These are phyloP conservation scores for Thinopyrum elongatum DNA, from an alignment of 176 grass and related monocot genomes.

Conservation along the genomic window DNA sequence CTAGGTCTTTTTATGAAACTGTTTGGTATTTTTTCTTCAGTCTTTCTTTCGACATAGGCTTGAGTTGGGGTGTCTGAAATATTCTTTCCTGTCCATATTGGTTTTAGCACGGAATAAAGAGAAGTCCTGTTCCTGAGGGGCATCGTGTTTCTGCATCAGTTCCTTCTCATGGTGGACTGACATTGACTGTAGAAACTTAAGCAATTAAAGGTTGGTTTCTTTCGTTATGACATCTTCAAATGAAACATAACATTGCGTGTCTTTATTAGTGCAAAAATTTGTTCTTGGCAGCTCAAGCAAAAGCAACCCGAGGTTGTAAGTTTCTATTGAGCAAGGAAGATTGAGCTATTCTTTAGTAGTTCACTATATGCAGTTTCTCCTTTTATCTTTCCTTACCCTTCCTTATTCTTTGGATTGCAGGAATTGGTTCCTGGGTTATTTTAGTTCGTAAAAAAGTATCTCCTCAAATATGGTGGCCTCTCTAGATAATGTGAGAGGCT, in stretches of 20 bases:
- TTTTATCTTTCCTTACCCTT: background rate
- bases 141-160: background rate
- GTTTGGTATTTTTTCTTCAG: background rate
- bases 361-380: conserved; percentile 10
- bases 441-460: background rate
- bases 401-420: conserved; percentile 27
- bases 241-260: background rate
- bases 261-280: background rate
- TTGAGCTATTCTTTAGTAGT: background rate
- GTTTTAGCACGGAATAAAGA: conserved; percentile 2
- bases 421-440: conserved; percentile 12
- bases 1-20: background rate
- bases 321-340: conserved; percentile 1
- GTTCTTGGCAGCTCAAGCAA: conserved; percentile 1
- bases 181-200: background rate
- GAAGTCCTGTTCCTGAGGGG: background rate
- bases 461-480: conserved; percentile 46
- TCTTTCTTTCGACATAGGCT: background rate
- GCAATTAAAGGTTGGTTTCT: conserved; percentile 12
- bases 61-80: conserved; percentile 12
- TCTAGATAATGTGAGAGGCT: conserved; percentile 64
- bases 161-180: background rate
- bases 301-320: background rate
- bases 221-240: conserved; percentile 10
- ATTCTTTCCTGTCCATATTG: background rate